phyloP scores from a whole-genome alignment of 192 early-diverging fungal genomes.

The Funneliformis geosporum region DNA sequence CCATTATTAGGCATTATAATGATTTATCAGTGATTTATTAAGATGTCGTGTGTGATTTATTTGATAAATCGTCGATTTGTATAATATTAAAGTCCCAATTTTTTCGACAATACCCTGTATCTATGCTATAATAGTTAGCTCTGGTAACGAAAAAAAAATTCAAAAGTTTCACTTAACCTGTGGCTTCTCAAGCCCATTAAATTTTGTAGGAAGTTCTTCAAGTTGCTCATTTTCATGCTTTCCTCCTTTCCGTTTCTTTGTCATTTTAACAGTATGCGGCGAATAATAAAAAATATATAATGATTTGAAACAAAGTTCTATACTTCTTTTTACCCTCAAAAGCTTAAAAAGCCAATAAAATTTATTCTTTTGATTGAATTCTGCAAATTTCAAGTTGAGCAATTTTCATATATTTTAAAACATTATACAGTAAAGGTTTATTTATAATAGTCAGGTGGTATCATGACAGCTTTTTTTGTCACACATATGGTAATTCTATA shows the following conservation, averaged over 20 bases:
- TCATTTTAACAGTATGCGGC: not conserved
- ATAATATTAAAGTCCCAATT: not conserved
- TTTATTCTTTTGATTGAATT: too few relatives aligned
- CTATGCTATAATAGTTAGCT: not conserved
- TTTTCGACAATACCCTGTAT: not conserved
- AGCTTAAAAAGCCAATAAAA: too few relatives aligned
- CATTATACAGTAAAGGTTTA: too few relatives aligned
- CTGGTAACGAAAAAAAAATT: not conserved
- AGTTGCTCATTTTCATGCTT: not conserved
- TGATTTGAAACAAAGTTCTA: not conserved
- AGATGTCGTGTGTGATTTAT: too few relatives aligned
- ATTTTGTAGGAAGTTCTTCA: not conserved
- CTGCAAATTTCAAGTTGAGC: too few relatives aligned
- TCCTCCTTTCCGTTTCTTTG: not conserved
- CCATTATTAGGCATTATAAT: not conserved
- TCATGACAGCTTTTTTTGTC: too few relatives aligned
- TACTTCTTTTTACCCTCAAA: not conserved
- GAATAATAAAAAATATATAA: not conserved
- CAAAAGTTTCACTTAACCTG: not conserved
- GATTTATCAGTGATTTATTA: not conserved
- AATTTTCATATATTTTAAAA: too few relatives aligned
- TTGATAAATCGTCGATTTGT: too few relatives aligned
- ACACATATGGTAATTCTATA: too few relatives aligned
- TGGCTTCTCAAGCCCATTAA: not conserved
- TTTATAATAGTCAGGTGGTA: too few relatives aligned